A percentile compares a stretch with the other conserved stretches of the same genome.
Evolutionary conservation across 2,329 filamentous ascomycete species (phyloP).

Genomic region (Xylaria sp.): DNA sequence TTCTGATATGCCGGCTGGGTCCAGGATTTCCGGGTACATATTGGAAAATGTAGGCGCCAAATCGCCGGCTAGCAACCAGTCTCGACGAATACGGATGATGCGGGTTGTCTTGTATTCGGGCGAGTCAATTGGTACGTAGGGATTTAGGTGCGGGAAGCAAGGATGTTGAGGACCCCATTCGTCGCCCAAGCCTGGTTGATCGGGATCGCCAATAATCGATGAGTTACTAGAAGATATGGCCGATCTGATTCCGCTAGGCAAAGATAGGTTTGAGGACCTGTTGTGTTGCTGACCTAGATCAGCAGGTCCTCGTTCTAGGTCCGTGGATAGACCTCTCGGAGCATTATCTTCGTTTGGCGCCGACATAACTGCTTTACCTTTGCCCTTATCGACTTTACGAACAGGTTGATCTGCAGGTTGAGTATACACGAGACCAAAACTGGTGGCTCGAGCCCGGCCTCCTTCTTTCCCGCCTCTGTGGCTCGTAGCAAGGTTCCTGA

Average conservation of each 20-base stretch:
- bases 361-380: constrained; percentile 61
- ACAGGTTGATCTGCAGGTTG: constrained; percentile 38
- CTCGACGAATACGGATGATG: constrained; percentile 89
- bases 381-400: constrained; percentile 60
- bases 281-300: constrained; percentile 55
- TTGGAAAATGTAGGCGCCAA: constrained; percentile 94
- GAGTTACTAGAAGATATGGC: constrained; percentile 67
- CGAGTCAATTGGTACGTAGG: constrained; percentile 84
- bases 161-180: constrained; percentile 95
- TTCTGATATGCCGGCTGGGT: constrained; percentile 83
- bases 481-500: constrained; percentile 44
- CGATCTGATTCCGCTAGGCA: constrained; percentile 63
- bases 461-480: constrained; percentile 48
- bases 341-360: constrained; percentile 51
- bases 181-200: constrained; percentile 74
- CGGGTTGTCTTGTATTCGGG: constrained; percentile 80
- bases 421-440: constrained; percentile 47
- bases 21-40: constrained; percentile 93
- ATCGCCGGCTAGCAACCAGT: constrained; percentile 92
- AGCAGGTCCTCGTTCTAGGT: constrained; percentile 66
- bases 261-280: constrained; percentile 62
- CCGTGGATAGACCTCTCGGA: constrained; percentile 57
- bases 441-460: constrained; percentile 43
- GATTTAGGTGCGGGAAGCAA: constrained; percentile 92
- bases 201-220: constrained; percentile 70